Conservation (phyloP, 2,329 filamentous ascomycete genomes). For the Cladosporium sp. region DNA sequence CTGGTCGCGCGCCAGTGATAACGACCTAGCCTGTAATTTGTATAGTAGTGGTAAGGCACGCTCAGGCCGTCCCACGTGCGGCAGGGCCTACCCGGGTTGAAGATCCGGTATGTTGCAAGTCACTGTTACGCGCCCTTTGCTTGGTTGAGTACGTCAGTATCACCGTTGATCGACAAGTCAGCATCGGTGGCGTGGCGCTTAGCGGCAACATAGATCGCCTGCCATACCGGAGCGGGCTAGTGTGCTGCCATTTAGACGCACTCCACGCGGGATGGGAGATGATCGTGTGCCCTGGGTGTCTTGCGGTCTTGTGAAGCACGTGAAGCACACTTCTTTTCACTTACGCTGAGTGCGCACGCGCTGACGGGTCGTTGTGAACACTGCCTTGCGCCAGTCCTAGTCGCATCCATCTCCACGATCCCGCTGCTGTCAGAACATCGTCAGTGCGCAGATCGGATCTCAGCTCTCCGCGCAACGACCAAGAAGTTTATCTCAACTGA, state of each 20-base stretch:
- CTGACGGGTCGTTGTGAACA: too few relatives aligned
- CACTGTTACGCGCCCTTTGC: neutral
- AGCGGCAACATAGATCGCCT: neutral
- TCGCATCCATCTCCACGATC: too few relatives aligned
- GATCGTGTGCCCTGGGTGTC: neutral
- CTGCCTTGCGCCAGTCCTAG: neutral
- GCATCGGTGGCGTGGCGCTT: neutral
- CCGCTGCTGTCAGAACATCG: neutral
- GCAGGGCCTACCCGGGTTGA: neutral
- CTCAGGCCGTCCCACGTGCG: neutral
- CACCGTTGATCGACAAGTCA: neutral
- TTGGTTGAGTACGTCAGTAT: neutral
- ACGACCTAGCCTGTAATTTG: neutral
- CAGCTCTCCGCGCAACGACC: neutral
- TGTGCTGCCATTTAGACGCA: neutral
- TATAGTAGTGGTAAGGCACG: neutral
- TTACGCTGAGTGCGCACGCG: too few relatives aligned
- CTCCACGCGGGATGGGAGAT: neutral
- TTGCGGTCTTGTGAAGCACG: neutral
- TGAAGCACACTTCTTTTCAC: neutral
- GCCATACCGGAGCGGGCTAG: neutral
- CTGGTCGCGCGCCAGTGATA: neutral
- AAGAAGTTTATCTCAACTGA: constrained; percentile 7
- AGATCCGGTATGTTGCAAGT: neutral
- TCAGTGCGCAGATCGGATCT: neutral